Percentiles rank a stretch among this genome's conserved stretches.
These are phyloP conservation scores for Mediolabrus comicus DNA, from an alignment of 108 stramenopile genomes.

Conservation along the genomic window DNA sequence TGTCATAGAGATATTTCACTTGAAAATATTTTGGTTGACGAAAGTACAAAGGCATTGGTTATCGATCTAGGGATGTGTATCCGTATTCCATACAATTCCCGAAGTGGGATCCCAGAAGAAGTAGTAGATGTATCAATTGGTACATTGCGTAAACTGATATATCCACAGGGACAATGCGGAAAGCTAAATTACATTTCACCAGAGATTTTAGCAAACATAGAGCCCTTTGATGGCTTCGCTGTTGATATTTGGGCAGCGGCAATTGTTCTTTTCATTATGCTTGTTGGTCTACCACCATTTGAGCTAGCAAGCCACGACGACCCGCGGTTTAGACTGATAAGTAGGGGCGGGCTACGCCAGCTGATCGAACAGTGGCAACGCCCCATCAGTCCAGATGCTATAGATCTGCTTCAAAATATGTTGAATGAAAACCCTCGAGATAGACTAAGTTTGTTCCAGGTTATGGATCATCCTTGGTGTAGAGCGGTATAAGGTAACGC, in stretches of 20 bases:
- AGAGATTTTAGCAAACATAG: constrained; percentile 55
- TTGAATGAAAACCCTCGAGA: constrained; percentile 59
- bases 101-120: background rate
- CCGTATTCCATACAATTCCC: constrained; percentile 62
- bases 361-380: constrained; percentile 49
- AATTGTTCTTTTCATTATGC: constrained; percentile 76
- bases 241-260: constrained; percentile 87
- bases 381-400: constrained; percentile 50
- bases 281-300: constrained; percentile 72
- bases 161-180: constrained; percentile 74
- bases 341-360: constrained; percentile 40
- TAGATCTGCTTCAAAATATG: constrained; percentile 78
- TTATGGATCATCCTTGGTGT: constrained; percentile 71
- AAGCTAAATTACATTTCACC: constrained; percentile 86
- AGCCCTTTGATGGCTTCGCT: constrained; percentile 75
- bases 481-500: background rate
- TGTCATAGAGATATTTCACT: constrained; percentile 83
- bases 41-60: constrained; percentile 59
- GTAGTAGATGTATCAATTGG: constrained; percentile 51
- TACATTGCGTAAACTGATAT: constrained; percentile 60
- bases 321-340: constrained; percentile 52
- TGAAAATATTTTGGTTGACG: constrained; percentile 77
- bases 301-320: constrained; percentile 55
- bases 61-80: constrained; percentile 94
- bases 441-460: constrained; percentile 61